These are phyloP conservation scores for Picea abies DNA, from an alignment of 83 land plant species.

Conservation along the genomic window DNA sequence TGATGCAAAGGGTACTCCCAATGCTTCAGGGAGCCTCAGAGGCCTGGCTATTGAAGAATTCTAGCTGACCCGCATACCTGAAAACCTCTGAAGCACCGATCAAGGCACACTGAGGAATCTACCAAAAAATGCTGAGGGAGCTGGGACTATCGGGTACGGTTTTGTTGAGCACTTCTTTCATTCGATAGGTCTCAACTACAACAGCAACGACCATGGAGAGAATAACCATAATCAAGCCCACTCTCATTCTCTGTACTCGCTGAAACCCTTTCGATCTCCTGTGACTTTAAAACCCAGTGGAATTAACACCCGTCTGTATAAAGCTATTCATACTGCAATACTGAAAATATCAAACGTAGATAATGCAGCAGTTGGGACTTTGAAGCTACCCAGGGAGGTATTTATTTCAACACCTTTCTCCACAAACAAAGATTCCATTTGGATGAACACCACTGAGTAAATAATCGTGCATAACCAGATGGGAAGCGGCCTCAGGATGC, in stretches of 20 bases:
- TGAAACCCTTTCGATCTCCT: too few relatives aligned
- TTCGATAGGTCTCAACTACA: constrained; percentile 33
- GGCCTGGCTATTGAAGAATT: constrained; percentile 68
- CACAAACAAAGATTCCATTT: too few relatives aligned
- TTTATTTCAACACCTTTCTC: too few relatives aligned
- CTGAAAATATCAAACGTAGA: too few relatives aligned
- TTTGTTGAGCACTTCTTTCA: not conserved
- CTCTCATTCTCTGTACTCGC: not conserved
- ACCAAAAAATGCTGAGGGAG: constrained; percentile 54
- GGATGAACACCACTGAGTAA: too few relatives aligned
- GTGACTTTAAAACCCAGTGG: too few relatives aligned
- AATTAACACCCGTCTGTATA: too few relatives aligned
- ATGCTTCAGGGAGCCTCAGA: constrained; percentile 46
- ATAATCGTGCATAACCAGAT: too few relatives aligned
- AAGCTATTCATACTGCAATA: too few relatives aligned
- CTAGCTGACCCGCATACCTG: constrained; percentile 52
- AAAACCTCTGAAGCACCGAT: constrained; percentile 62
- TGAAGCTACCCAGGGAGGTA: too few relatives aligned
- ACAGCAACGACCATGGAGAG: constrained; percentile 44
- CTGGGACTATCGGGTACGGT: constrained; percentile 3
- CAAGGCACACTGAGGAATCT: constrained; percentile 44
- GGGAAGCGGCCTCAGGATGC: too few relatives aligned
- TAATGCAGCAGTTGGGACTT: too few relatives aligned
- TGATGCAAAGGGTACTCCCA: constrained; percentile 45
- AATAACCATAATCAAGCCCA: constrained; percentile 33